These are phyloP conservation scores for Aspergillus pseudoglaucus DNA, from an alignment of 2,329 filamentous ascomycete genomes.

Conservation along the genomic window DNA sequence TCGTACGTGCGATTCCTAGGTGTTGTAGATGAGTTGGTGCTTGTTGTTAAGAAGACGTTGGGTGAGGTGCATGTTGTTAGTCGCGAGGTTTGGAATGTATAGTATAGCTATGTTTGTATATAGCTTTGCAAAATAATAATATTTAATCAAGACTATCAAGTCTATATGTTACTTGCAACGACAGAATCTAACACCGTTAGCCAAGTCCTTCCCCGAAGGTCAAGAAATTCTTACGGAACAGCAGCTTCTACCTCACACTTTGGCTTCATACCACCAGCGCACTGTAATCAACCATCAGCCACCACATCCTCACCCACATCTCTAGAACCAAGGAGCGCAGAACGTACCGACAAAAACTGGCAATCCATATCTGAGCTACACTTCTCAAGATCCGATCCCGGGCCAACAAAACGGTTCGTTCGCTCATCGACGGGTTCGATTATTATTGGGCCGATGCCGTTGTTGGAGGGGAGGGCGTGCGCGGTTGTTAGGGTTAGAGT, in stretches of 20 bases:
- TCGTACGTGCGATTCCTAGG: conserved; percentile 41
- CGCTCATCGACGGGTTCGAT: background rate
- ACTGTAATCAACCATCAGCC: background rate
- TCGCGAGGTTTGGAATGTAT: background rate
- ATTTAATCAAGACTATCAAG: background rate
- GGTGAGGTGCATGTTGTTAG: conserved; percentile 37
- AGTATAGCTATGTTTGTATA: background rate
- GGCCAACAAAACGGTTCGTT: background rate
- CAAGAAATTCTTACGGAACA: too few relatives aligned
- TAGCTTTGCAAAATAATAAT: background rate
- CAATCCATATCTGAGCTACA: background rate
- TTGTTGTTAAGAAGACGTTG: conserved; percentile 38
- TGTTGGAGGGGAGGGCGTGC: background rate
- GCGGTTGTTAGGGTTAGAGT: background rate
- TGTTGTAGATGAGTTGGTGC: conserved; percentile 41
- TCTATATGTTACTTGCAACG: background rate
- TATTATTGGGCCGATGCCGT: conserved; percentile 4
- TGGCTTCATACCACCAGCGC: background rate
- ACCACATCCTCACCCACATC: background rate
- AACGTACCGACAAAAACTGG: background rate
- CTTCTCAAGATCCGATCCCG: background rate
- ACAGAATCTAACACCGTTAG: background rate
- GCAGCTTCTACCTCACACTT: background rate
- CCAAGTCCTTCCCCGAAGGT: too few relatives aligned
- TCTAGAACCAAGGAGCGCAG: background rate